Evolutionary conservation across 2,329 filamentous ascomycete species (phyloP).

Genomic region (Mycocentrospora acerina): DNA sequence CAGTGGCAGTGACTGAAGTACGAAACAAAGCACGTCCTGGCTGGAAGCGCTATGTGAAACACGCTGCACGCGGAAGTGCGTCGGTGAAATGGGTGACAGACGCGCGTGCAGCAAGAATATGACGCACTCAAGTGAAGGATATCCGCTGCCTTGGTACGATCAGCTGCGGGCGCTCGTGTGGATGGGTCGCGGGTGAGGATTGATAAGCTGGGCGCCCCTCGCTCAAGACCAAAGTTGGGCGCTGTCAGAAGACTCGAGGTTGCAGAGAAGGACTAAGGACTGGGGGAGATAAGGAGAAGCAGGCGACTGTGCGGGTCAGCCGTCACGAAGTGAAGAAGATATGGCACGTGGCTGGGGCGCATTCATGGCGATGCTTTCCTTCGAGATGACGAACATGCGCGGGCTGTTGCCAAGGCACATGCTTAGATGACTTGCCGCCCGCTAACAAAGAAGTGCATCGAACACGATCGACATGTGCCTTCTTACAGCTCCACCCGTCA

Average conservation of each 20-base stretch:
- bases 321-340: slow-evolving; percentile 9
- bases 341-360: slow-evolving; percentile 20
- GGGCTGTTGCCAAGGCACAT: slow-evolving; percentile 11
- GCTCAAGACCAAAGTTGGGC: no score
- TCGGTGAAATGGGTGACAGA: slow-evolving; percentile 8
- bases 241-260: neutral
- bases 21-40: slow-evolving; percentile 38
- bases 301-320: slow-evolving; percentile 3
- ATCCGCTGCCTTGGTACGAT: slow-evolving; percentile 4
- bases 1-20: slow-evolving; percentile 10
- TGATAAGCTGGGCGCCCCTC: slow-evolving; percentile 7
- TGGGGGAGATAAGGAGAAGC: slow-evolving; percentile 2
- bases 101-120: slow-evolving; percentile 21
- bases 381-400: slow-evolving; percentile 18
- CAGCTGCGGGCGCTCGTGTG: slow-evolving; percentile 4
- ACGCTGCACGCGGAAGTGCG: slow-evolving; percentile 20
- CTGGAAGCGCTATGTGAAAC: slow-evolving; percentile 18
- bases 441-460: slow-evolving; percentile 19
- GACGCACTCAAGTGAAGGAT: slow-evolving; percentile 22
- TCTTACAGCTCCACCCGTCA: slow-evolving; percentile 14
- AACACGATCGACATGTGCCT: slow-evolving; percentile 23
- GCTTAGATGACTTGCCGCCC: slow-evolving; percentile 12
- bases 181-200: slow-evolving; percentile 6
- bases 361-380: slow-evolving; percentile 13
- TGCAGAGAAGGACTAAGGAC: neutral